Evolutionary conservation across 106 monocot genomes (phyloP), one percentile per base, ranked within the genome.

Genomic region (Dendrobium officinale): DNA sequence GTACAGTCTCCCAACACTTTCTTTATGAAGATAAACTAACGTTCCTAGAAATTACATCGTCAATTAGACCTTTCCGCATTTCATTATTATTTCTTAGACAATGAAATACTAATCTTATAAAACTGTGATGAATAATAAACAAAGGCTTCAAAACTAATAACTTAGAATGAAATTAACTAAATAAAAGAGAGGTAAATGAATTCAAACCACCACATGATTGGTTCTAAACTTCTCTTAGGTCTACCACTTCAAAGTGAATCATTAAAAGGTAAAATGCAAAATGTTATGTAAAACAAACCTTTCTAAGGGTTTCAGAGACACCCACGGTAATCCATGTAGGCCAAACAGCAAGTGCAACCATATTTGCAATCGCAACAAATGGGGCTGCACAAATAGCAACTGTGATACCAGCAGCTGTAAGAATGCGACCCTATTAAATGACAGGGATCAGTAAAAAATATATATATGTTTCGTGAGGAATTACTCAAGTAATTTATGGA

Each of bases 241-340:
- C 51, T 15, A 51, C 51, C 51, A 51, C 51, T 51, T 51, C 51
- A 51, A 0, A 51, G 13, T 51, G 51, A 51, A 72, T 13, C 11
- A 72, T 15, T 5, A 37, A 72, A 72, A 37, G 16, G 37, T 2
- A 72, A 1, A 37, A 33, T 72, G 29, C 11, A 67, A 3, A 17
- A 56, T 7, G 9, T 17, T 58, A 59, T 31, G 31, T 22, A 74
- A 81, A 58, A 18, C 70, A 37, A 80, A 94, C 97, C 94, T 98
- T 98, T 73, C 97, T 82, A 80, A 94, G 42, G 82, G 89, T 95
- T 85, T 98, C 97, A 78, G 97, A 89, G 56, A 89, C 58, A 80
- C 89, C 91, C 22, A 98, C 89, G 47, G 89, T 82, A 82, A 92
- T 80, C 94, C 94, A 98, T 77, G 92, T 91, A 19, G 97, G 97